A percentile compares a stretch with the other conserved stretches of the same genome.
phyloP scores from a whole-genome alignment of 2,329 filamentous ascomycete genomes.

The Trichoderma sp. region DNA sequence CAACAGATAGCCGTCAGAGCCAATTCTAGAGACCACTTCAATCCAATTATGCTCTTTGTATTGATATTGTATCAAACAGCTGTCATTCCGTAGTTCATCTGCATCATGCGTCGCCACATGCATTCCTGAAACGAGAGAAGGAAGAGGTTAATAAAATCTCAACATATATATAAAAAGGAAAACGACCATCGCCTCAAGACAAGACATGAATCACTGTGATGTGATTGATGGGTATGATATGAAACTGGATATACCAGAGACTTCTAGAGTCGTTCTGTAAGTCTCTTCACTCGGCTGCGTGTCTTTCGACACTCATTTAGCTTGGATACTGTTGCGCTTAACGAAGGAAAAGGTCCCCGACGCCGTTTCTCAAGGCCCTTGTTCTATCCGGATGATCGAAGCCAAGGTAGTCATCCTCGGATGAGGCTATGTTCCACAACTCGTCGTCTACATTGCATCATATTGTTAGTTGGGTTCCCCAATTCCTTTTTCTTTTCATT shows the following conservation, averaged over 20 bases:
- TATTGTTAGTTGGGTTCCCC: background rate
- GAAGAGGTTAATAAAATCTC: background rate
- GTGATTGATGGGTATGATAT: slow-evolving; percentile 28
- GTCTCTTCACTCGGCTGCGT: slow-evolving; percentile 4
- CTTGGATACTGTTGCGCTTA: slow-evolving; percentile 31
- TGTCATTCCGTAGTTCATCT: slow-evolving; percentile 23
- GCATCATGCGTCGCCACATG: slow-evolving; percentile 28
- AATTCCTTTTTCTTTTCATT: background rate
- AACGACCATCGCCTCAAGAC: slow-evolving; percentile 28
- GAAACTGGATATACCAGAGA: slow-evolving; percentile 29
- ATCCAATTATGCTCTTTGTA: slow-evolving; percentile 27
- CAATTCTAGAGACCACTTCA: slow-evolving; percentile 18
- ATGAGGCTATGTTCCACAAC: slow-evolving; percentile 55
- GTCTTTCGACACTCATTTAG: slow-evolving; percentile 1
- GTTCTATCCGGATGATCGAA: slow-evolving; percentile 69
- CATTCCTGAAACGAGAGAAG: slow-evolving; percentile 26
- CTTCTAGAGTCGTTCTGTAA: slow-evolving; percentile 17
- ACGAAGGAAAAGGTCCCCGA: slow-evolving; percentile 64
- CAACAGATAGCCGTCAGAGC: slow-evolving; percentile 18
- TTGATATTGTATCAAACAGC: slow-evolving; percentile 27
- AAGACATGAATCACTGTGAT: slow-evolving; percentile 10
- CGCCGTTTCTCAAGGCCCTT: slow-evolving; percentile 61
- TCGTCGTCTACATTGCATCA: slow-evolving; percentile 57
- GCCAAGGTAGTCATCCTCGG: slow-evolving; percentile 65
- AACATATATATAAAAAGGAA: background rate